phyloP scores from a whole-genome alignment of 2,329 filamentous ascomycete genomes.

The Xylariaceae sp. region DNA sequence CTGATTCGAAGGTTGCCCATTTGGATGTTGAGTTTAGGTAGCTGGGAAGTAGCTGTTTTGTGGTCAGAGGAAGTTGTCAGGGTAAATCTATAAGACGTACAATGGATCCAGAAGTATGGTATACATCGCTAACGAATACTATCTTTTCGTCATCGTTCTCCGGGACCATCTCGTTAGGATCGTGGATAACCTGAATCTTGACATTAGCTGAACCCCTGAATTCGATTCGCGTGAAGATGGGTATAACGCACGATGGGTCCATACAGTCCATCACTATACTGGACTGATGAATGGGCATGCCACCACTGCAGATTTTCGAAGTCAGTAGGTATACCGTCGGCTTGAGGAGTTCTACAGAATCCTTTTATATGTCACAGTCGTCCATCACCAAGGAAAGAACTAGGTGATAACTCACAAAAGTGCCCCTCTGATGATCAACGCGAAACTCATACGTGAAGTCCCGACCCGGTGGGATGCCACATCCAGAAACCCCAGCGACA shows the following conservation, averaged over 20 bases:
- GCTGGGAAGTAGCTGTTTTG: slow-evolving; percentile 27
- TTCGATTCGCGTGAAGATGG: neutral
- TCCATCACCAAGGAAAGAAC: neutral
- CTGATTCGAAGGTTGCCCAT: slow-evolving; percentile 33
- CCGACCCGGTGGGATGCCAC: slow-evolving; percentile 50
- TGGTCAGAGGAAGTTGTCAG: neutral
- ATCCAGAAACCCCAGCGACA: slow-evolving; percentile 56
- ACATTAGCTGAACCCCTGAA: slow-evolving; percentile 1
- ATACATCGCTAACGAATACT: slow-evolving; percentile 37
- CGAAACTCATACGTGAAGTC: slow-evolving; percentile 58
- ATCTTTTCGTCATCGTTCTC: slow-evolving; percentile 34
- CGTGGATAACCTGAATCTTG: slow-evolving; percentile 33
- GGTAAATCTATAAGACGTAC: slow-evolving; percentile 19
- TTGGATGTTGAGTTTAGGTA: slow-evolving; percentile 33
- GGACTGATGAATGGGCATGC: slow-evolving; percentile 56
- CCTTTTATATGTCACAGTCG: too few relatives aligned
- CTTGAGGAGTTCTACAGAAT: too few relatives aligned
- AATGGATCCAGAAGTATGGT: slow-evolving; percentile 35
- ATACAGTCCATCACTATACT: slow-evolving; percentile 61
- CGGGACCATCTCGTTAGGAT: slow-evolving; percentile 31
- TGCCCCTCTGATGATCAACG: slow-evolving; percentile 37
- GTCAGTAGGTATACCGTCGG: neutral
- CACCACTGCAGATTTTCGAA: slow-evolving; percentile 38
- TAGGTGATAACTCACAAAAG: slow-evolving; percentile 24
- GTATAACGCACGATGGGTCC: slow-evolving; percentile 48